Conservation (phyloP, 371 early-diverging fungal genomes). For the Actinomucor elegans region DNA sequence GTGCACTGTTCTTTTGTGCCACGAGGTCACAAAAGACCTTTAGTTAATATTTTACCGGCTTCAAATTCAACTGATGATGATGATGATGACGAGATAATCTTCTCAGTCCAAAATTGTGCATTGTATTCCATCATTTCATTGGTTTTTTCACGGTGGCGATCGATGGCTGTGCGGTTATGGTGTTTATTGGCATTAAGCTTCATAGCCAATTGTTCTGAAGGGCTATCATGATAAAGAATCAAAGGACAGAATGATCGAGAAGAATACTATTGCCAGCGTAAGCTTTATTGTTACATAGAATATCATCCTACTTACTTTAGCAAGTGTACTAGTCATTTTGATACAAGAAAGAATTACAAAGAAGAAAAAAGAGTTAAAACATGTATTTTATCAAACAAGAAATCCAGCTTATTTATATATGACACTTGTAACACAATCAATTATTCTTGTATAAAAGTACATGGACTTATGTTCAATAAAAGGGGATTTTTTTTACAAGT, state of each 20-base stretch:
- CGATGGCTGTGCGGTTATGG: slow-evolving; percentile 28
- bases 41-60: slow-evolving; percentile 8
- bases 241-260: slow-evolving; percentile 24
- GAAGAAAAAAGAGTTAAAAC: background rate
- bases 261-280: no score
- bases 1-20: slow-evolving; percentile 18
- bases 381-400: no score
- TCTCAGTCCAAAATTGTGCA: slow-evolving; percentile 39
- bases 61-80: slow-evolving; percentile 8
- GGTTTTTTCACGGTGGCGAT: slow-evolving; percentile 38
- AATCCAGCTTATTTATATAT: no score
- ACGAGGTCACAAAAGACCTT: slow-evolving; percentile 5
- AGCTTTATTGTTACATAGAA: no score
- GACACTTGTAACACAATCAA: slow-evolving; percentile 3
- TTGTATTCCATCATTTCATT: slow-evolving; percentile 41
- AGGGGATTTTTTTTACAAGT: no score
- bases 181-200: slow-evolving; percentile 13
- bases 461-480: no score
- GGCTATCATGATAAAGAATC: slow-evolving; percentile 23
- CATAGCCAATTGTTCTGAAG: slow-evolving; percentile 12
- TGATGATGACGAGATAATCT: background rate
- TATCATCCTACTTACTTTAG: slow-evolving; percentile 7
- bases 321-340: slow-evolving; percentile 8
- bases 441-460: slow-evolving; percentile 1
- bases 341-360: background rate